Conservation (phyloP, 208 protist species). For the Trypanosoma scelopori region DNA sequence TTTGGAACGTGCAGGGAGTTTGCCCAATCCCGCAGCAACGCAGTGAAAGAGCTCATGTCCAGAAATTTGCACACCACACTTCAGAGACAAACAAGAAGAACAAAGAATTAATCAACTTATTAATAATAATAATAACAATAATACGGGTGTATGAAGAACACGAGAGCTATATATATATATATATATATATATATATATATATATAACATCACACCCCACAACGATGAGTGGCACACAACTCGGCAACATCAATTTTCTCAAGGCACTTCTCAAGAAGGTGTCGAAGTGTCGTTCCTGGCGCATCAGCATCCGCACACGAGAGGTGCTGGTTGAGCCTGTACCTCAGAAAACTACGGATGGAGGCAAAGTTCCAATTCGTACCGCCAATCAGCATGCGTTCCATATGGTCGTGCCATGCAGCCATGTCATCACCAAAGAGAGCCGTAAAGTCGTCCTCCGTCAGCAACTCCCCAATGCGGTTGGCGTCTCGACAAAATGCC, state of each 20-base stretch:
- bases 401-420: constrained; percentile 39
- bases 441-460: constrained; percentile 38
- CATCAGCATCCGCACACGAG: neutral
- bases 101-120: too few species aligned
- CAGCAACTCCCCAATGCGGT: constrained; percentile 33
- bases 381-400: constrained; percentile 58
- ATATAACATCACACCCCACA: neutral
- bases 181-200: constrained; percentile 1
- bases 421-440: constrained; percentile 44
- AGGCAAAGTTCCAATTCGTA: constrained; percentile 68
- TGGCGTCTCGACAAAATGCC: constrained; percentile 51
- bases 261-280: constrained; percentile 19
- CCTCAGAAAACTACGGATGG: constrained; percentile 45
- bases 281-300: neutral
- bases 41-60: constrained; percentile 3
- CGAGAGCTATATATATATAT: too few species aligned
- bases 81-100: too few species aligned
- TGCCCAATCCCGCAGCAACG: constrained; percentile 9
- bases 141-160: too few species aligned
- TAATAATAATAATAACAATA: too few species aligned
- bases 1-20: constrained; percentile 21
- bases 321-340: constrained; percentile 25
- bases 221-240: constrained; percentile 8
- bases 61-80: neutral
- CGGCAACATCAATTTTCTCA: constrained; percentile 9